Conservation (phyloP, 345 rosid species). For the Cardamine resedifolia region DNA sequence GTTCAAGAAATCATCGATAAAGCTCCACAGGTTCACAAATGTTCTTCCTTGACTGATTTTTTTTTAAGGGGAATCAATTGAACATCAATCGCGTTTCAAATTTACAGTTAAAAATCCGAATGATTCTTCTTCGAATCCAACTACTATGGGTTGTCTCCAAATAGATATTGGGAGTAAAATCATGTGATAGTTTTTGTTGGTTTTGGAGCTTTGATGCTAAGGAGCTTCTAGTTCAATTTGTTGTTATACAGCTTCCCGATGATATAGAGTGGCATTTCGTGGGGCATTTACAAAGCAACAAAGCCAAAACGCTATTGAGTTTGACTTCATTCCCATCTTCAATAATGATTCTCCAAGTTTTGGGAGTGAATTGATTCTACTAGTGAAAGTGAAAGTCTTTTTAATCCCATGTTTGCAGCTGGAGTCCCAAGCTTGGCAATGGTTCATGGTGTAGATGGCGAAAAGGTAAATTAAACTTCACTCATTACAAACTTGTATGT, state of each 20-base stretch:
- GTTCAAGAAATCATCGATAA: constrained; percentile 83
- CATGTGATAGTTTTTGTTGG: background rate
- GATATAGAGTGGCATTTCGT: constrained; percentile 90
- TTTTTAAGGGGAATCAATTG: background rate
- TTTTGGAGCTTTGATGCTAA: background rate
- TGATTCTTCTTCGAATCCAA: no score
- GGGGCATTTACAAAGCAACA: constrained; percentile 93
- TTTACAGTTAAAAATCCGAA: no score
- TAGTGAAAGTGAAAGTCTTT: constrained; percentile 20
- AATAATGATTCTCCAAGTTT: background rate
- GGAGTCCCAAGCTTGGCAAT: constrained; percentile 77
- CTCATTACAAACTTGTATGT: background rate
- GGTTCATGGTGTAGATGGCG: constrained; percentile 76
- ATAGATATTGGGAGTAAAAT: no score
- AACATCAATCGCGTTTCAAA: no score
- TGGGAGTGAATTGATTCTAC: background rate
- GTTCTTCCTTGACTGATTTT: background rate
- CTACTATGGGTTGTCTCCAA: no score
- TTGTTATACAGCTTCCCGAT: constrained; percentile 68
- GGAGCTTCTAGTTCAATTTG: constrained; percentile 1
- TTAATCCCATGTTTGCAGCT: constrained; percentile 46
- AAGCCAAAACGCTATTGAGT: constrained; percentile 80
- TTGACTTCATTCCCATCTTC: constrained; percentile 16
- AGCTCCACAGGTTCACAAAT: constrained; percentile 67
- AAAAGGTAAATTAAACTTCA: constrained; percentile 51